Evolutionary conservation across 495 filamentous ascomycete genomes (phyloP).

Genomic region (Clohesyomyces aquaticus): DNA sequence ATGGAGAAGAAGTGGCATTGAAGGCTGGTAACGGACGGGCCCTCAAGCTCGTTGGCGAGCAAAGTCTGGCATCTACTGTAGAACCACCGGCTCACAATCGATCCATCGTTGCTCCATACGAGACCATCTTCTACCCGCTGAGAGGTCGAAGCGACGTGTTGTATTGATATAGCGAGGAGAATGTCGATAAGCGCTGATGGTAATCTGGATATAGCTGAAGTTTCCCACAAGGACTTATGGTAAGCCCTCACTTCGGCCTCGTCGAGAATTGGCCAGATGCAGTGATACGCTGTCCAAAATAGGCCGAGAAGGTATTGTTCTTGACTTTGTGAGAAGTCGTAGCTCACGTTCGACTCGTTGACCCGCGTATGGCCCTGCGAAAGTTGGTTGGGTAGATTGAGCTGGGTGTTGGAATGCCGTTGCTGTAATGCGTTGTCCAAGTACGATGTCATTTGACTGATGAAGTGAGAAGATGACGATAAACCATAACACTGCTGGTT

Average conservation of each 20-base stretch:
- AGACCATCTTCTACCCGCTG: neutral
- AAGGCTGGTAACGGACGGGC: conserved; percentile 54
- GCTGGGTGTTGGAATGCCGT: conserved; percentile 17
- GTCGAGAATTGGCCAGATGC: conserved; percentile 48
- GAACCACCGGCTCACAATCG: conserved; percentile 53
- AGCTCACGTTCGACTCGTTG: conserved; percentile 17
- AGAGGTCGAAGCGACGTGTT: conserved; percentile 49
- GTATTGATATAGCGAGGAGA: conserved; percentile 59
- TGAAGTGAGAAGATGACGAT: conserved; percentile 45
- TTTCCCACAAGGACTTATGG: conserved; percentile 54
- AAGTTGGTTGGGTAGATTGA: conserved; percentile 26
- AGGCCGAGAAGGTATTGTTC: conserved; percentile 56
- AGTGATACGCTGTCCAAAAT: conserved; percentile 57
- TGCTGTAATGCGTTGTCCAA: conserved; percentile 45
- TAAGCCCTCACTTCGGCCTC: conserved; percentile 55
- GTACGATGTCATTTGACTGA: conserved; percentile 43
- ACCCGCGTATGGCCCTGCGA: neutral
- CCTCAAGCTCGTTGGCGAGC: conserved; percentile 54
- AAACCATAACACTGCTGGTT: conserved; percentile 44
- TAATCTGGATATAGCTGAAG: conserved; percentile 45
- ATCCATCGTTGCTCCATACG: conserved; percentile 47
- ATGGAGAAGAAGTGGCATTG: conserved; percentile 56
- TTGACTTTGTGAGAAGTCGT: conserved; percentile 44
- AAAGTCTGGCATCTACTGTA: conserved; percentile 54
- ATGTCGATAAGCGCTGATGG: conserved; percentile 60